These are phyloP conservation scores for Amphichorda felina DNA, from an alignment of 2,329 filamentous ascomycete species.

Conservation along the genomic window DNA sequence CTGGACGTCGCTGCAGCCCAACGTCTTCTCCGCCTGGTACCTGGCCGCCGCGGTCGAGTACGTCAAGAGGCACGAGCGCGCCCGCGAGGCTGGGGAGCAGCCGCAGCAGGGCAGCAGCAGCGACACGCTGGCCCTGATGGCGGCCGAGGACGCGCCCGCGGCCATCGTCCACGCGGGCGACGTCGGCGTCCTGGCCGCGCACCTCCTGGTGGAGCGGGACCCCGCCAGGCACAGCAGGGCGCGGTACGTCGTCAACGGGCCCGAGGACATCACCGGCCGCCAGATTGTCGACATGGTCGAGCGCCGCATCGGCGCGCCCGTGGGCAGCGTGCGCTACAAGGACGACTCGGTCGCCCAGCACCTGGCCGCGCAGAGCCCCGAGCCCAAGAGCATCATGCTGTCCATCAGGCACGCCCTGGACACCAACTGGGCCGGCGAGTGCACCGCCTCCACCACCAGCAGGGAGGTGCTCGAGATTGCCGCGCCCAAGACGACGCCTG, in stretches of 20 bases:
- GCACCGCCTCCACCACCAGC: conserved; percentile 12
- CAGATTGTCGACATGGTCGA: conserved; percentile 21
- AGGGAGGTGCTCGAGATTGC: conserved; percentile 16
- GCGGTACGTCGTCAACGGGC: conserved; percentile 25
- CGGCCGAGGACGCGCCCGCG: conserved; percentile 14
- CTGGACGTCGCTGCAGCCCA: conserved; percentile 27
- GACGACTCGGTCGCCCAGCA: conserved; percentile 17
- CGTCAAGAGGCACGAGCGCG: conserved; percentile 20
- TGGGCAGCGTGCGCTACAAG: conserved; percentile 15
- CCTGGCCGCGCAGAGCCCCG: conserved; percentile 4
- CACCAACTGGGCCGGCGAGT: conserved; percentile 18
- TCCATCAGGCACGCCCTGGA: conserved; percentile 13
- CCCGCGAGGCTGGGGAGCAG: conserved; percentile 19
- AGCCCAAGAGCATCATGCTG: conserved; percentile 14
- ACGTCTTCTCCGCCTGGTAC: conserved; percentile 8
- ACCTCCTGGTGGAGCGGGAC: conserved; percentile 17
- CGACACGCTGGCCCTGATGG: conserved; percentile 13
- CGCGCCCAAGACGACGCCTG: conserved; percentile 14
- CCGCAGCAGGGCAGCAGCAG: too few relatives aligned
- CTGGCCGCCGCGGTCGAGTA: conserved; percentile 13
- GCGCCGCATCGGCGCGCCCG: conserved; percentile 13
- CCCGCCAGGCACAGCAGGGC: conserved; percentile 14
- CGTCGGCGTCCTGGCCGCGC: conserved; percentile 21
- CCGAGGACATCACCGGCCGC: conserved; percentile 22
- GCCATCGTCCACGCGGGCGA: conserved; percentile 19